These are phyloP conservation scores for Metschnikowia dekortorum DNA, from an alignment of 805 yeast species.

Conservation along the genomic window DNA sequence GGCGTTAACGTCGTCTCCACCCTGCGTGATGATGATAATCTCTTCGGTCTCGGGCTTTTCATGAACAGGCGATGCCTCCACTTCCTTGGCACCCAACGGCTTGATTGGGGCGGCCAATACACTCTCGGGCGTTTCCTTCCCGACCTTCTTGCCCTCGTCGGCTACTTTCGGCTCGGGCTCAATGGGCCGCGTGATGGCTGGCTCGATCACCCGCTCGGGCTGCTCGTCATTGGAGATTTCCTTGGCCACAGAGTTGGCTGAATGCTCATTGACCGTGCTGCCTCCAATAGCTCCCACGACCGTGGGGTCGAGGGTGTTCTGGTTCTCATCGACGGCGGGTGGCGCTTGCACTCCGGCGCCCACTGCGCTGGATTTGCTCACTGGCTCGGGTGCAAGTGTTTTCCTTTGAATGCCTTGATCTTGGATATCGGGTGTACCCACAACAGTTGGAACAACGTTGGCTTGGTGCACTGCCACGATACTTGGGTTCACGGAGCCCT, in stretches of 20 bases:
- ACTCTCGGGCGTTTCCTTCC: not conserved
- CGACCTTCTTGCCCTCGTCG: not conserved
- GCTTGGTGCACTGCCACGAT: conserved; percentile 7
- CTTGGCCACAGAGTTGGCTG: conserved; percentile 7
- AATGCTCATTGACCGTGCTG: conserved; percentile 9
- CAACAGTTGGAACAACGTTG: conserved; percentile 5
- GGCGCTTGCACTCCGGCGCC: not conserved
- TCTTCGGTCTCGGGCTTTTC: conserved; percentile 26
- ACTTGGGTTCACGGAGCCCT: conserved; percentile 1
- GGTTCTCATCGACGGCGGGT: not conserved
- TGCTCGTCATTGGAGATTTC: conserved; percentile 4
- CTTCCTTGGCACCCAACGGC: conserved; percentile 13
- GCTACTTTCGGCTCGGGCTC: conserved; percentile 7
- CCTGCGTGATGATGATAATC: conserved; percentile 39
- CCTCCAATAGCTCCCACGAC: conserved; percentile 14
- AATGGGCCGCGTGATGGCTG: conserved; percentile 12
- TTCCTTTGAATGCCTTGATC: conserved; percentile 1
- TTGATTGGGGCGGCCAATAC: conserved; percentile 13
- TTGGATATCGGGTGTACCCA: not conserved
- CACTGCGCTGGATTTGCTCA: conserved; percentile 1
- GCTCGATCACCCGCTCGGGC: conserved; percentile 8
- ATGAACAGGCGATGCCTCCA: conserved; percentile 17
- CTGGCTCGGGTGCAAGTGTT: not conserved
- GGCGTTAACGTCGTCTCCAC: conserved; percentile 23
- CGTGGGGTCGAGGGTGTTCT: conserved; percentile 16